phyloP scores from a whole-genome alignment of 108 stramenopile species.

The Mayamaea pseudoterrestris region DNA sequence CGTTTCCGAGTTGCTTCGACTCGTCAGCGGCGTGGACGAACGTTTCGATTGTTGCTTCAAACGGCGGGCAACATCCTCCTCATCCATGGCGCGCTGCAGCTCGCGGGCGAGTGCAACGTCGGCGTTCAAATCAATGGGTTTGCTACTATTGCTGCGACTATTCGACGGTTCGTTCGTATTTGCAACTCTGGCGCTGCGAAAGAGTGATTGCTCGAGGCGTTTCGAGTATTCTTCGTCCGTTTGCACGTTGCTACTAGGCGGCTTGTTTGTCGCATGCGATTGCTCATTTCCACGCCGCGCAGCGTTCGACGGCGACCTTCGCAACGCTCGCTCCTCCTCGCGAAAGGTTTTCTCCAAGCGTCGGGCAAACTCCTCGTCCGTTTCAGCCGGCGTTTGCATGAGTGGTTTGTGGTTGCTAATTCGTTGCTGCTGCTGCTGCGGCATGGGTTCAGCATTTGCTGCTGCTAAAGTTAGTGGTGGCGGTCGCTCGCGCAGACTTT shows the following conservation, averaged over 20 bases:
- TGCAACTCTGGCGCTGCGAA: background rate
- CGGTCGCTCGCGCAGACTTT: background rate
- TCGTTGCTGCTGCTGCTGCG: background rate
- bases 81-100: background rate
- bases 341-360: background rate
- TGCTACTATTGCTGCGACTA: background rate
- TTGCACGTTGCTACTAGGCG: too few relatives aligned
- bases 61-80: background rate
- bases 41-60: background rate
- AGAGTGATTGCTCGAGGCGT: too few relatives aligned
- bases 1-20: background rate
- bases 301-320: background rate
- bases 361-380: slow-evolving; percentile 3
- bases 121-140: background rate
- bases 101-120: background rate
- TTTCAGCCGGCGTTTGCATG: background rate
- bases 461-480: background rate
- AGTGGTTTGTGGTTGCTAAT: background rate
- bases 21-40: background rate
- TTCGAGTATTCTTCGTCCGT: background rate
- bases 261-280: background rate
- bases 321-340: background rate
- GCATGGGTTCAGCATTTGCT: background rate
- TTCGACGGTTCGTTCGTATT: background rate
- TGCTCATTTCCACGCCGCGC: background rate